Base-by-base conservation (phyloP, 1,139 yeast genomes). In the Kazachstania sp. region DNA sequence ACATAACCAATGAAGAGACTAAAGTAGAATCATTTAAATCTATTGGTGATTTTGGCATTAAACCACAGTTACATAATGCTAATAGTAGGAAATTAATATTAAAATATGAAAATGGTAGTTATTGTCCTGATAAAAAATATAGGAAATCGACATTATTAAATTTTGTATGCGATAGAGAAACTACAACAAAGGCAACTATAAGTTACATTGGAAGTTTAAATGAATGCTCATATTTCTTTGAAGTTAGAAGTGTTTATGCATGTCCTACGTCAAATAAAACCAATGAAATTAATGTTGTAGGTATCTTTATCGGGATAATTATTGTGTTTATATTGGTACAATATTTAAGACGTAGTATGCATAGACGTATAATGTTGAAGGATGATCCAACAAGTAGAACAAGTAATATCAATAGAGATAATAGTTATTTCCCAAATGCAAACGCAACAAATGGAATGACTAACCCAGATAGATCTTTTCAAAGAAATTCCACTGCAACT, bases 221-320 rank as follows among this genome's bases (percentile, higher is more conserved):
- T 64, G 85, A 86, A 51, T 88, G 97, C 65, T 78, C 84, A 36
- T 88, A 84, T 65, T 77, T 83, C 59, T 88, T 88, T 64, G 96
- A 88, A 63, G 87, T 86, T 28, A 70, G 88, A 54, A 85, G 95
- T 4, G 81, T 86, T 44, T 86, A 83, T 63, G 96, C 95, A 0
- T 88, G 97, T 65, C 88, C 95, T 0, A 83, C 90, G 0, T 81
- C 86, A 11, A 79, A 82, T 49, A 66, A 70, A 49, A 55, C 48
- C 20, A 67, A 69, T 45, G 66, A 61, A 42, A 55, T 61, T 34
- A 63, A 59, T 51, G 65, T 60, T n/a, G 46, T 59, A 26, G 66
- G 66, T 31, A 64, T 64, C 26, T 63, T 64, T 49, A 47, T 60
- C 37, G 58, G 61, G 23, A 65, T 64, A 26, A 56, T 68, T 26